These are phyloP conservation scores for Lachnum nothofagi DNA, from an alignment of 2,329 filamentous ascomycete species.

Conservation along the genomic window DNA sequence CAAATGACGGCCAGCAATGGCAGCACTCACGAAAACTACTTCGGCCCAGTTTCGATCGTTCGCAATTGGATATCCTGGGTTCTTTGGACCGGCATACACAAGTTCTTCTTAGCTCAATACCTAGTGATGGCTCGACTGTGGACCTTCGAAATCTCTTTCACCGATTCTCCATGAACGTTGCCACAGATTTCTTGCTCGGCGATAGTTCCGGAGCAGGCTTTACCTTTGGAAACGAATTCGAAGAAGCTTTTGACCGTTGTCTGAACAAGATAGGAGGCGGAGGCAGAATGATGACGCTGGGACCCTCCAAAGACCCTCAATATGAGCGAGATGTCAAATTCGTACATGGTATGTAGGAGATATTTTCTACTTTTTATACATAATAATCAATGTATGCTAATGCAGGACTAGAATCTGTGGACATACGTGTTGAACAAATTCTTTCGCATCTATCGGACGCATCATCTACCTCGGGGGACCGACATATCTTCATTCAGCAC, in stretches of 20 bases:
- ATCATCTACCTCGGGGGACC: background rate
- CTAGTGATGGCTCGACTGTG: constrained; percentile 32
- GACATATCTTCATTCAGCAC: background rate
- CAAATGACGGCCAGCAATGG: constrained; percentile 6
- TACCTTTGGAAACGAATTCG: background rate
- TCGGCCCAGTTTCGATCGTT: constrained; percentile 46
- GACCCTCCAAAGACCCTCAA: background rate
- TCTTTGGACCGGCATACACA: constrained; percentile 58
- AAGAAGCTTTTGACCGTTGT: background rate
- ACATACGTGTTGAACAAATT: background rate
- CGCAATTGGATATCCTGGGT: constrained; percentile 42
- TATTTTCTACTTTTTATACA: background rate
- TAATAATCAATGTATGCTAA: too few species aligned
- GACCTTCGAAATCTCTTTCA: constrained; percentile 59
- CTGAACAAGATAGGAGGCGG: background rate
- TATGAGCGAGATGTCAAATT: background rate
- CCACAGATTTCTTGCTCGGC: constrained; percentile 47
- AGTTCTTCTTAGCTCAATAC: background rate
- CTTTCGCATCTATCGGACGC: background rate
- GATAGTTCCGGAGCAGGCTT: constrained; percentile 30
- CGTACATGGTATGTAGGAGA: background rate
- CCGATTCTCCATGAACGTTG: constrained; percentile 32
- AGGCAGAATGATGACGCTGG: background rate
- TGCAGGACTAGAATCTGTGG: background rate
- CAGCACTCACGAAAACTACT: constrained; percentile 36